Evolutionary conservation across 2,329 filamentous ascomycete species (phyloP).

Genomic region (Cercospora sp.): DNA sequence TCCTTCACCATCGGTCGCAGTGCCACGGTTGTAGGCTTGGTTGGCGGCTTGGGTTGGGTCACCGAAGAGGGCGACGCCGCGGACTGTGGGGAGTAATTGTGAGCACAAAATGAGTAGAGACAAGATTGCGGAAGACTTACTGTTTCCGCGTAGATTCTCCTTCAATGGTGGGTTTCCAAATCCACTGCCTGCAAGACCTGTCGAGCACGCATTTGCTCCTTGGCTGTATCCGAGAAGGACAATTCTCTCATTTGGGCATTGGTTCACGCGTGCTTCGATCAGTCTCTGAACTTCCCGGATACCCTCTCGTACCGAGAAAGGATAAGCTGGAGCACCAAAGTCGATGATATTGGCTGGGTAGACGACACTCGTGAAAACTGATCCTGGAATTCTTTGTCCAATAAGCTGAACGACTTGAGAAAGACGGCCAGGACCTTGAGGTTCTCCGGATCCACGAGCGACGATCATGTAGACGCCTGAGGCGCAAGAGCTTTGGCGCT

Average conservation of each 20-base stretch:
- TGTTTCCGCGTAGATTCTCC: neutral
- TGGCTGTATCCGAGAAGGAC: neutral
- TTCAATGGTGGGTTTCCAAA: neutral
- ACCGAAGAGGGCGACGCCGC: neutral
- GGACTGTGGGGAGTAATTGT: neutral
- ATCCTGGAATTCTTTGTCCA: neutral
- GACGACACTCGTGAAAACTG: neutral
- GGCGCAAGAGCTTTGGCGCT: neutral
- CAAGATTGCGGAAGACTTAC: too few species aligned
- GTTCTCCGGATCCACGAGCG: neutral
- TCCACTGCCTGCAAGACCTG: neutral
- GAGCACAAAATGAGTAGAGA: too few species aligned
- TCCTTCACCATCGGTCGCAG: neutral
- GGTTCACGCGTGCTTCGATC: neutral
- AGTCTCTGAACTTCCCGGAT: neutral
- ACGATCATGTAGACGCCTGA: conserved; percentile 8
- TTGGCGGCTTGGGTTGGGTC: neutral
- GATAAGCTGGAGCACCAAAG: neutral
- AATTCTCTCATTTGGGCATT: neutral
- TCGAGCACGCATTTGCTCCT: neutral
- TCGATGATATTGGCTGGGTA: neutral
- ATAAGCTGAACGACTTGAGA: conserved; percentile 3
- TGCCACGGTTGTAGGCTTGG: neutral
- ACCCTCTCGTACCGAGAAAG: neutral
- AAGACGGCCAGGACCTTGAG: neutral